Evolutionary conservation across 2,329 filamentous ascomycete species (phyloP).

Genomic region (Fusarium nelsonii): DNA sequence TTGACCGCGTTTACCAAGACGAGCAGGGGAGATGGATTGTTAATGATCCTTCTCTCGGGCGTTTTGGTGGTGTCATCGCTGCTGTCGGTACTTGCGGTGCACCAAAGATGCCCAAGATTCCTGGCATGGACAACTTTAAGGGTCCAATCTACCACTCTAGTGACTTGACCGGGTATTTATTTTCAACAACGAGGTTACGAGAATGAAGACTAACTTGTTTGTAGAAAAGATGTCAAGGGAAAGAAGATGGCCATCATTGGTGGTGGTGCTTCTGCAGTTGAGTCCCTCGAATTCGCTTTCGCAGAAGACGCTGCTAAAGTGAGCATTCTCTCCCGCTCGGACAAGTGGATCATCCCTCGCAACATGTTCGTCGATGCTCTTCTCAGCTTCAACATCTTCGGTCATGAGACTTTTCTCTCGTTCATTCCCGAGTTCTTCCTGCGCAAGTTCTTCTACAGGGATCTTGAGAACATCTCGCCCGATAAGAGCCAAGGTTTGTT

Average conservation of each 20-base stretch:
- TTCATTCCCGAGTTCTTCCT: slow-evolving; percentile 84
- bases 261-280: slow-evolving; percentile 83
- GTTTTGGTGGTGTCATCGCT: slow-evolving; percentile 82
- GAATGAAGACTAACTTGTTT: slow-evolving; percentile 33
- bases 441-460: slow-evolving; percentile 84
- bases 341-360: slow-evolving; percentile 90
- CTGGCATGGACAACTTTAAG: slow-evolving; percentile 77
- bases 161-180: slow-evolving; percentile 70
- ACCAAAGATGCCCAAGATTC: slow-evolving; percentile 77
- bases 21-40: slow-evolving; percentile 79
- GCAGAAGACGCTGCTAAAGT: slow-evolving; percentile 74
- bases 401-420: slow-evolving; percentile 79
- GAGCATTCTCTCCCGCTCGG: slow-evolving; percentile 79
- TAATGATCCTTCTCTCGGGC: slow-evolving; percentile 76
- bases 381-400: slow-evolving; percentile 82
- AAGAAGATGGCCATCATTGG: slow-evolving; percentile 84
- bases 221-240: slow-evolving; percentile 73
- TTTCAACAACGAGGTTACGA: fast-evolving
- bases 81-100: slow-evolving; percentile 86
- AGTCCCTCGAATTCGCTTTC: slow-evolving; percentile 83
- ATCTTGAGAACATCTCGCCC: slow-evolving; percentile 80
- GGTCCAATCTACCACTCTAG: slow-evolving; percentile 82
- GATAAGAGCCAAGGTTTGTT: slow-evolving; percentile 75
- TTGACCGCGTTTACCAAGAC: slow-evolving; percentile 78
- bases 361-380: slow-evolving; percentile 80